Evolutionary conservation across 441 rosid genomes (phyloP), one percentile per base, ranked within the genome.

Genomic region (Melastoma candidum): DNA sequence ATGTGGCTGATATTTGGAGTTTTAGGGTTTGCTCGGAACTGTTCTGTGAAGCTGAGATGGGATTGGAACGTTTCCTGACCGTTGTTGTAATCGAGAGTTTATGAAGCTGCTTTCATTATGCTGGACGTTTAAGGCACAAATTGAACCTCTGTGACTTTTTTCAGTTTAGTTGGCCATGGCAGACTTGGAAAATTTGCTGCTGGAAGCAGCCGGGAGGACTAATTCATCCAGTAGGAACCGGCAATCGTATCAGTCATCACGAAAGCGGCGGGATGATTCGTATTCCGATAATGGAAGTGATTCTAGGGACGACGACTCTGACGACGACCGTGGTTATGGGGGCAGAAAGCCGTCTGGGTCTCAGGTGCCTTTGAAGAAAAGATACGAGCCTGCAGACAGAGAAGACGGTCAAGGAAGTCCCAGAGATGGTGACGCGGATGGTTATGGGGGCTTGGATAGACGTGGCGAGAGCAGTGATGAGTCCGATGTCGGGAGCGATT

Each of bases 181-280:
- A 10, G 97, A 88, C 64, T 74, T 86, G 61, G 98, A 93, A 63
- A 74, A 84, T 69, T 74, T 88, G 77, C 93, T 93, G 46, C 77
- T 88, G 27, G 97, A 88, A 83, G 98, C 98, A 22, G 98, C 98
- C 1, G 98, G 98, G 26, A 88, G 98, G 63, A 77, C 97, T 1
- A 75, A 78, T 44, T 65, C 76, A 2, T 58, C 79, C 4, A 84
- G 86, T 49, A 82, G 79, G 52, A 68, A 75, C 46, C 75, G 86
- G 10, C 84, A 77, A 57, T 68, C 87, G 1, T 66, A 27, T 51
- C 75, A 79, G 22, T 54, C 83, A 12, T 71, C 95, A 8, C 78
- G 80, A 53, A 79, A 88, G 73, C 67, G 79, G 48, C 82, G 68
- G 9, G 95, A 84, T 36, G 97, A 87, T 62, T 88, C 97, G 1